Evolutionary conservation across 108 stramenopile genomes (phyloP).

Genomic region (Cyclotella kingstonii): DNA sequence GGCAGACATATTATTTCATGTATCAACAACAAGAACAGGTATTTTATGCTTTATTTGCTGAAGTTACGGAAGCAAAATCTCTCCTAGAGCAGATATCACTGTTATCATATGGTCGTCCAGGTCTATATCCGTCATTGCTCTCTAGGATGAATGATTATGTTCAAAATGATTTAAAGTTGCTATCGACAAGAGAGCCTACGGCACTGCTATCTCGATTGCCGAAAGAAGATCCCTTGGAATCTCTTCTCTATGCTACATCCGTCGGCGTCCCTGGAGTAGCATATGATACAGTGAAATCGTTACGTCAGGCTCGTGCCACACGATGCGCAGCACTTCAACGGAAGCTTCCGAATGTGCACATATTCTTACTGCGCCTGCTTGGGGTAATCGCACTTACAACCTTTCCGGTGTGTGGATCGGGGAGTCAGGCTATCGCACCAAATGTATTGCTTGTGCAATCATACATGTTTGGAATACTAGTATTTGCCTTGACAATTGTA

Average conservation of each 20-base stretch:
- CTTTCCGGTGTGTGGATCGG: constrained; percentile 48
- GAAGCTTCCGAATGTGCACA: constrained; percentile 45
- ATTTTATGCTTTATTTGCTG: constrained; percentile 43
- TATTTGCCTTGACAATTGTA: constrained; percentile 42
- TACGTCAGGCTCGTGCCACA: constrained; percentile 42
- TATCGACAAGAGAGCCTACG: constrained; percentile 33
- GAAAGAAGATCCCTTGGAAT: constrained; percentile 52
- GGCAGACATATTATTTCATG: constrained; percentile 65
- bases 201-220: constrained; percentile 21
- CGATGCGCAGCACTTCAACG: constrained; percentile 50
- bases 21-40: constrained; percentile 78
- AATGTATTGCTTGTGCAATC: constrained; percentile 44
- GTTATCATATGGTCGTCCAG: constrained; percentile 31
- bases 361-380: constrained; percentile 35
- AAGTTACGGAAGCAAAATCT: constrained; percentile 51
- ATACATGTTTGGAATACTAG: constrained; percentile 46
- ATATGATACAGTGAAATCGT: constrained; percentile 46
- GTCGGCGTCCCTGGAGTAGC: constrained; percentile 46
- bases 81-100: constrained; percentile 51
- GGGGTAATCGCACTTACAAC: constrained; percentile 34
- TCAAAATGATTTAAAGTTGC: constrained; percentile 38
- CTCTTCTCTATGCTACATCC: constrained; percentile 49
- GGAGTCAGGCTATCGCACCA: constrained; percentile 41
- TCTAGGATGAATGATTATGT: constrained; percentile 47
- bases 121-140: constrained; percentile 26